phyloP scores from a whole-genome alignment of 495 filamentous ascomycete species.

The Trypethelium eluteriae region DNA sequence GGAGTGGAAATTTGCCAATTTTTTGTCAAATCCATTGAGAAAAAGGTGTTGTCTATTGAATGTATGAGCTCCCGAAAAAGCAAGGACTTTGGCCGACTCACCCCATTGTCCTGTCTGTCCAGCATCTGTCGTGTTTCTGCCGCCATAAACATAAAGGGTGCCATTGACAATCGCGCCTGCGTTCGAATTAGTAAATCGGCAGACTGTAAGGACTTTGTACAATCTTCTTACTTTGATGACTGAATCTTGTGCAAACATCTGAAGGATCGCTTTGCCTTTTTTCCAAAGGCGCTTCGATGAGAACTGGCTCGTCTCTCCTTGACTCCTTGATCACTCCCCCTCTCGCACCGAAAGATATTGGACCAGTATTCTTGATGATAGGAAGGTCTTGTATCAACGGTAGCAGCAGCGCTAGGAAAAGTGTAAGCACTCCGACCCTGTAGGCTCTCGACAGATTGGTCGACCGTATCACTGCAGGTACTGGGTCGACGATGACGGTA shows the following conservation, averaged over 20 bases:
- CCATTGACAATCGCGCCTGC: slow-evolving; percentile 54
- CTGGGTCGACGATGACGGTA: not conserved
- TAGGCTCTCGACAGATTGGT: slow-evolving; percentile 17
- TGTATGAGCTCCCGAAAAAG: slow-evolving; percentile 26
- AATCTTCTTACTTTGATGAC: slow-evolving; percentile 49
- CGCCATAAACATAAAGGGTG: slow-evolving; percentile 69
- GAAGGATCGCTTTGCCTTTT: slow-evolving; percentile 36
- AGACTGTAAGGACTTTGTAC: slow-evolving; percentile 12
- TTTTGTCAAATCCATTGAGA: slow-evolving; percentile 56
- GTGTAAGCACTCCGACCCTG: slow-evolving; percentile 25
- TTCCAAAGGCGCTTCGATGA: slow-evolving; percentile 11
- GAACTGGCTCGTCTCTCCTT: slow-evolving; percentile 10
- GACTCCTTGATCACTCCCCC: slow-evolving; percentile 28
- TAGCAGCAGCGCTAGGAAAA: slow-evolving; percentile 26
- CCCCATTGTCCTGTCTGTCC: slow-evolving; percentile 60
- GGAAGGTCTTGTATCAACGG: slow-evolving; percentile 26
- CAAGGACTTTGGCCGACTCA: slow-evolving; percentile 32
- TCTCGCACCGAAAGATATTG: slow-evolving; percentile 24
- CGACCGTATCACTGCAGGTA: not conserved
- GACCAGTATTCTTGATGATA: slow-evolving; percentile 15
- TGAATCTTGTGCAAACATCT: slow-evolving; percentile 59
- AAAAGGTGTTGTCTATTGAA: slow-evolving; percentile 57
- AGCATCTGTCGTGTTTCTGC: slow-evolving; percentile 45
- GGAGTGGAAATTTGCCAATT: slow-evolving; percentile 60
- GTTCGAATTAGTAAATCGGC: slow-evolving; percentile 44